A percentile compares a stretch with the other conserved stretches of the same genome.
phyloP scores from a whole-genome alignment of 164 flowering plant genomes.

The Malania oleifera region DNA sequence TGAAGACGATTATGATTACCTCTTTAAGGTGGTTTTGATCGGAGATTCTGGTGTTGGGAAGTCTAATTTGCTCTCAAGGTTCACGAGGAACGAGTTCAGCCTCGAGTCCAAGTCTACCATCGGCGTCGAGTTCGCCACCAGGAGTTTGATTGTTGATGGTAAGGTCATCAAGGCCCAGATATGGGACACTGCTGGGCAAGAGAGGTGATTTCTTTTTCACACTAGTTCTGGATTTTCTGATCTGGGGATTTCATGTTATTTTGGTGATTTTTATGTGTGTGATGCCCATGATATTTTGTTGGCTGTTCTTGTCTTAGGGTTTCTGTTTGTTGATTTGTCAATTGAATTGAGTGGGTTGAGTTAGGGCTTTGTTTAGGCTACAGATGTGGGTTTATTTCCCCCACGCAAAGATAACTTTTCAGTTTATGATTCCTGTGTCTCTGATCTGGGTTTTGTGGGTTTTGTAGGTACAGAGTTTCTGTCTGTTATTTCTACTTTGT shows the following conservation, averaged over 20 bases:
- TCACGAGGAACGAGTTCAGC: conserved; percentile 46
- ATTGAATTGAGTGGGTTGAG: not conserved
- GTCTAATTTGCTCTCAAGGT: conserved; percentile 38
- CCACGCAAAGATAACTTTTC: too few relatives aligned
- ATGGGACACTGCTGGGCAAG: conserved; percentile 28
- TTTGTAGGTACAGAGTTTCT: too few relatives aligned
- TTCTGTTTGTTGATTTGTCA: not conserved
- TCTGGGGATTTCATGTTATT: conserved; percentile 7
- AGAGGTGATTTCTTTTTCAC: conserved; percentile 12
- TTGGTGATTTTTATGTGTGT: not conserved
- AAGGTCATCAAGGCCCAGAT: conserved; percentile 33
- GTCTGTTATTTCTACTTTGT: not conserved
- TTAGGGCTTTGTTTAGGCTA: too few relatives aligned
- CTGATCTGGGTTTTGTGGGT: too few relatives aligned
- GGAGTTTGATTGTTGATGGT: conserved; percentile 45
- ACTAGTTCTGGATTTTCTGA: not conserved
- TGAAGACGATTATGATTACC: conserved; percentile 45
- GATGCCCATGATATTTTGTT: not conserved
- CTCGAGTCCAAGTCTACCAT: conserved; percentile 49
- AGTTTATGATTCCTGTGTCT: too few relatives aligned
- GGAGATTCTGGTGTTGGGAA: conserved; percentile 48
- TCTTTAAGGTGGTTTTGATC: conserved; percentile 45
- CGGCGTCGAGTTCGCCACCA: conserved; percentile 49
- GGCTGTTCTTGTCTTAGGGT: not conserved
- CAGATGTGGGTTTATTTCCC: too few relatives aligned